phyloP scores from a whole-genome alignment of 495 filamentous ascomycete genomes.

The Neurospora hispaniola region DNA sequence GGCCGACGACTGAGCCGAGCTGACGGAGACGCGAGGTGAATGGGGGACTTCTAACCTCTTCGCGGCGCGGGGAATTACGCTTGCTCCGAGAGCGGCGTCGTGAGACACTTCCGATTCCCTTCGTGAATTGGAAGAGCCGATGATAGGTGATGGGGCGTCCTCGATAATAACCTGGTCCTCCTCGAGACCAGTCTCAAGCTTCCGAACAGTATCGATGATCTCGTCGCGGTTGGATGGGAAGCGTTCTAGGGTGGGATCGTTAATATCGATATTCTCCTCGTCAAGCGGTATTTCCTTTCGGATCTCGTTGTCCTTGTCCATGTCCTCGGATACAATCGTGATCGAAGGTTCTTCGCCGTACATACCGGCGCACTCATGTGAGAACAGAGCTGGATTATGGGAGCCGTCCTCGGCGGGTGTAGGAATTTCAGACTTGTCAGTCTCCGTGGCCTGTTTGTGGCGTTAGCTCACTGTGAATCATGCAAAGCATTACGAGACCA shows the following conservation, averaged over 20 bases:
- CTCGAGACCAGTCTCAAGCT: conserved; percentile 33
- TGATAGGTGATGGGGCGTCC: conserved; percentile 23
- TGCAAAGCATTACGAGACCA: not conserved
- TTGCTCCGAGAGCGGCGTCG: conserved; percentile 1
- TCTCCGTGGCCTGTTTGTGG: not conserved
- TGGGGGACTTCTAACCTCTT: conserved; percentile 10
- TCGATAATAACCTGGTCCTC: conserved; percentile 34
- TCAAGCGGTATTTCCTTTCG: conserved; percentile 7
- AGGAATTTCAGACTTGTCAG: not conserved
- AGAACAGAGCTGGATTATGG: conserved; percentile 31
- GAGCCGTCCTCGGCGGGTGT: conserved; percentile 3
- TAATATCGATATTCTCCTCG: conserved; percentile 24
- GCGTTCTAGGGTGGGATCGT: conserved; percentile 40
- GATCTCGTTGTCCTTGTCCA: conserved; percentile 1
- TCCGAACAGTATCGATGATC: conserved; percentile 36
- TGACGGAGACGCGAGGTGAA: conserved; percentile 12
- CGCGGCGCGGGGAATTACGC: conserved; percentile 2
- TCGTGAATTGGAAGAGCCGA: conserved; percentile 9
- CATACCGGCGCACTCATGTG: conserved; percentile 34
- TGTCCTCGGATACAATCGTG: conserved; percentile 8
- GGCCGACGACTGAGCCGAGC: conserved; percentile 11
- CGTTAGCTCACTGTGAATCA: not conserved
- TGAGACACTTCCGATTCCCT: conserved; percentile 14
- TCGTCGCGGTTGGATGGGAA: conserved; percentile 40
- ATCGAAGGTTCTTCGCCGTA: conserved; percentile 10